Evolutionary conservation across 352 stramenopile genomes (phyloP).

Genomic region (Paralagenidium karlingii): DNA sequence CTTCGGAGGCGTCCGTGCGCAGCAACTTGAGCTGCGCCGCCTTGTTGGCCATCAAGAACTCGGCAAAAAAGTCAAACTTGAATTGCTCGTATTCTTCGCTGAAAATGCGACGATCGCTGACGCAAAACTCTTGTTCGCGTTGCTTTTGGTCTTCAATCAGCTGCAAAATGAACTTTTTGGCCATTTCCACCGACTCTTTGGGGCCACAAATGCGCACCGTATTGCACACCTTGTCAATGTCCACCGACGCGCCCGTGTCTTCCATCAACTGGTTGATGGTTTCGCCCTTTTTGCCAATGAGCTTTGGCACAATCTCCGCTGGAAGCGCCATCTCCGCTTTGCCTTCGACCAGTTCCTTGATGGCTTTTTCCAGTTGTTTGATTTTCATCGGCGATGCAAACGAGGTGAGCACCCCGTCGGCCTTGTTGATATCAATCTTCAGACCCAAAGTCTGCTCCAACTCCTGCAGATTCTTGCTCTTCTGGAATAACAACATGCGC

Average conservation of each 20-base stretch:
- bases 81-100: slow-evolving; percentile 21
- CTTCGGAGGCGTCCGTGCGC: slow-evolving; percentile 37
- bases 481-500: slow-evolving; percentile 65
- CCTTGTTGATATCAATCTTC: slow-evolving; percentile 58
- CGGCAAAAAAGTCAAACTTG: slow-evolving; percentile 68
- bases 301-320: slow-evolving; percentile 64
- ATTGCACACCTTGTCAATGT: slow-evolving; percentile 74
- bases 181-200: slow-evolving; percentile 34
- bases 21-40: slow-evolving; percentile 48
- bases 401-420: slow-evolving; percentile 49
- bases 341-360: slow-evolving; percentile 33
- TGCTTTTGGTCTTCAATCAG: slow-evolving; percentile 53
- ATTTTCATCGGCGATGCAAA: slow-evolving; percentile 32
- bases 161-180: slow-evolving; percentile 41
- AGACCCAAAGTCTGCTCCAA: slow-evolving; percentile 39
- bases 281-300: slow-evolving; percentile 78
- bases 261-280: slow-evolving; percentile 78
- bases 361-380: slow-evolving; percentile 32
- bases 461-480: slow-evolving; percentile 56
- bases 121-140: slow-evolving; percentile 35
- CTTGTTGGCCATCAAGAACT: slow-evolving; percentile 73
- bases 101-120: slow-evolving; percentile 29
- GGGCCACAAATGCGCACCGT: slow-evolving; percentile 45
- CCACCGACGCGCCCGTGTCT: slow-evolving; percentile 50
- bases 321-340: slow-evolving; percentile 50